Evolutionary conservation across 805 yeast species (phyloP), one percentile per base, ranked within the genome.

Genomic region (Ogataea haglerorum): DNA sequence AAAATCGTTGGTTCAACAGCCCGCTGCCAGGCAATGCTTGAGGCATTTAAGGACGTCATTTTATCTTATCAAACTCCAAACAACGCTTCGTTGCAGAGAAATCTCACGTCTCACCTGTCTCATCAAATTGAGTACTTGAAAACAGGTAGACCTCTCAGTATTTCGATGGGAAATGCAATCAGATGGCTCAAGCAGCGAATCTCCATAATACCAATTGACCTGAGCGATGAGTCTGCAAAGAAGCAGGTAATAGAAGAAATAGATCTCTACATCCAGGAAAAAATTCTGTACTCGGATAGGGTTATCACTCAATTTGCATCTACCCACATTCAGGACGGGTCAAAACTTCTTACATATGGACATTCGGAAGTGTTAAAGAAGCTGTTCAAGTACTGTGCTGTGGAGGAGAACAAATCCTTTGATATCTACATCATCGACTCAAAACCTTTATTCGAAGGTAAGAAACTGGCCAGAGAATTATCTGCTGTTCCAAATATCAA

Each of bases 101-200:
- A 90, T 63, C 73, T 93, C 55, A 88, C 96, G 0, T 80, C 83
- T 23, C 91, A 89, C 61, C 70, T 93, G 43, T 81, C 95, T 9
- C 87, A 85, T 57, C 99, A 93, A 65, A 93, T 93, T 49, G 99
- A 91, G 60, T 87, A 85, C 52, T 69, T 93, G 52, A 91, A 87
- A 54, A 79, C 87, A 8, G 90, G 96, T 3, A 78, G 99, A 48
- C 97, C 98, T 1, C 71, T 93, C 35, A 80, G 93, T 41, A 85
- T 90, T 2, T 77, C 96, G 1, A 93, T 93, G 99, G 99, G 99
- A 40, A 93, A 90, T 67, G 91, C 97, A 2, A 93, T 93, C 51
- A 78, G 99, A 54, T 90, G 97, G 96, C 73, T 93, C 48, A 93
- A 93, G 58, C 98, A 91, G 67, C 91, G 86, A 60, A 91, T 93